phyloP scores from a whole-genome alignment of 192 early-diverging fungal species.

The Chytriomyces sp. region DNA sequence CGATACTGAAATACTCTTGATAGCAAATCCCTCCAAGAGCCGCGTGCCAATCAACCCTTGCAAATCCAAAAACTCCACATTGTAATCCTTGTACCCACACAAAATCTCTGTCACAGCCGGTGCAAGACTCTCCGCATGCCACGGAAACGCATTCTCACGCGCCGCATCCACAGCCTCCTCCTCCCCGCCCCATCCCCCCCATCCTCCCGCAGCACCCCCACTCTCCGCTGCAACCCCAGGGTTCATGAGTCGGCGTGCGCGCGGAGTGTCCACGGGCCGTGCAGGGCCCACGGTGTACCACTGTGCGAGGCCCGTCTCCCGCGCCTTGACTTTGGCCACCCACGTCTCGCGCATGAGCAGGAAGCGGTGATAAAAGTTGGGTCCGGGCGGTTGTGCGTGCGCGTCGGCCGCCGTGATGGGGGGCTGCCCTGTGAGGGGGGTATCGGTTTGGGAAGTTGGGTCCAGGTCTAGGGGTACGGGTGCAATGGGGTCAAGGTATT shows the following conservation, averaged over 20 bases:
- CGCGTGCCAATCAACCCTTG: conserved; percentile 35
- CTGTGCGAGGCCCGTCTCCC: neutral
- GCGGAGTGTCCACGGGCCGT: conserved; percentile 50
- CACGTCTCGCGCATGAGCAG: conserved; percentile 36
- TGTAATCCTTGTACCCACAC: conserved; percentile 48
- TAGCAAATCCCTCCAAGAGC: conserved; percentile 51
- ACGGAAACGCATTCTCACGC: conserved; percentile 50
- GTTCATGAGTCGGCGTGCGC: conserved; percentile 40
- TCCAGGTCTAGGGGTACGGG: neutral
- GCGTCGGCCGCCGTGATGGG: neutral
- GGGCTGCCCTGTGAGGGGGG: neutral
- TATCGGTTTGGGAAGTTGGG: neutral
- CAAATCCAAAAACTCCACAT: conserved; percentile 29
- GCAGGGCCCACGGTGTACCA: conserved; percentile 9
- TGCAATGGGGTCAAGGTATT: conserved; percentile 35
- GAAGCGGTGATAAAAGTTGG: conserved; percentile 57
- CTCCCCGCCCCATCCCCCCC: neutral
- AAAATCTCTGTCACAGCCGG: conserved; percentile 52
- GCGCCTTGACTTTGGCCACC: conserved; percentile 26
- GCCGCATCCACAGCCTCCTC: neutral
- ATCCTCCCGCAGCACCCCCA: neutral
- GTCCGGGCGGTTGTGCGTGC: neutral
- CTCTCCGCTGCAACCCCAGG: conserved; percentile 27
- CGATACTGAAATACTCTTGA: conserved; percentile 27
- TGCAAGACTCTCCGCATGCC: conserved; percentile 41